Evolutionary conservation across 2,329 filamentous ascomycete genomes (phyloP).

Genomic region (Monosporascus sp.): DNA sequence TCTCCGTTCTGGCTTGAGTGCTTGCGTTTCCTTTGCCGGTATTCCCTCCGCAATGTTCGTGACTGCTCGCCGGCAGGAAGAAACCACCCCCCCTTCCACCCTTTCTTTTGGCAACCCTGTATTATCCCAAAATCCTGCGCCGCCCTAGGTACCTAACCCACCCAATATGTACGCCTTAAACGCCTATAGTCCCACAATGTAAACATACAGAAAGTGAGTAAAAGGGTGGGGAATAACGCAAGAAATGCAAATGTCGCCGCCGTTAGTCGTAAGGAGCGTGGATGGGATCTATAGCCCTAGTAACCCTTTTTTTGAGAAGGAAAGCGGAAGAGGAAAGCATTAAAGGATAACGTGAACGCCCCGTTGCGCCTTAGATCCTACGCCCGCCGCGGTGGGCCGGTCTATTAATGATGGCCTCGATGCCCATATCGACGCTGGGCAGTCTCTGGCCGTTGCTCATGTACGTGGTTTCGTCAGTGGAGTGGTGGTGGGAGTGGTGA

Average conservation of each 20-base stretch:
- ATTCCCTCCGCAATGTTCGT: slow-evolving; percentile 1
- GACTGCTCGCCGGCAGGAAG: slow-evolving; percentile 2
- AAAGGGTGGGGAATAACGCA: too few relatives aligned
- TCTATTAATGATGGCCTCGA: slow-evolving; percentile 53
- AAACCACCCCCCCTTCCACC: background rate
- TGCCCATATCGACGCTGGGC: slow-evolving; percentile 56
- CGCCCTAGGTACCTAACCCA: background rate
- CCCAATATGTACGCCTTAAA: background rate
- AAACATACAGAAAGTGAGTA: background rate
- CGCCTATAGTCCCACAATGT: background rate
- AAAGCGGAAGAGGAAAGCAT: slow-evolving; percentile 1
- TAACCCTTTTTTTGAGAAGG: too few relatives aligned
- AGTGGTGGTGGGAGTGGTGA: slow-evolving; percentile 22
- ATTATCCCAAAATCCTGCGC: background rate
- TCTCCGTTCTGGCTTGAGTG: too few relatives aligned
- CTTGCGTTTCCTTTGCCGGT: background rate
- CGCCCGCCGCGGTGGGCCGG: slow-evolving; percentile 22
- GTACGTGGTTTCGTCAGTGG: slow-evolving; percentile 41
- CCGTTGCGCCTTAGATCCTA: slow-evolving; percentile 7
- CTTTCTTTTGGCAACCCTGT: background rate
- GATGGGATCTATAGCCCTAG: too few relatives aligned
- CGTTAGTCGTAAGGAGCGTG: background rate
- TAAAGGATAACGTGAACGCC: slow-evolving; percentile 18
- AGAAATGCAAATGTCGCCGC: background rate
- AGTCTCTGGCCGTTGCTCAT: slow-evolving; percentile 41